Percentiles rank a stretch among this genome's conserved stretches.
Evolutionary conservation across 345 rosid genomes (phyloP).

Genomic region (Citrus reticulata): DNA sequence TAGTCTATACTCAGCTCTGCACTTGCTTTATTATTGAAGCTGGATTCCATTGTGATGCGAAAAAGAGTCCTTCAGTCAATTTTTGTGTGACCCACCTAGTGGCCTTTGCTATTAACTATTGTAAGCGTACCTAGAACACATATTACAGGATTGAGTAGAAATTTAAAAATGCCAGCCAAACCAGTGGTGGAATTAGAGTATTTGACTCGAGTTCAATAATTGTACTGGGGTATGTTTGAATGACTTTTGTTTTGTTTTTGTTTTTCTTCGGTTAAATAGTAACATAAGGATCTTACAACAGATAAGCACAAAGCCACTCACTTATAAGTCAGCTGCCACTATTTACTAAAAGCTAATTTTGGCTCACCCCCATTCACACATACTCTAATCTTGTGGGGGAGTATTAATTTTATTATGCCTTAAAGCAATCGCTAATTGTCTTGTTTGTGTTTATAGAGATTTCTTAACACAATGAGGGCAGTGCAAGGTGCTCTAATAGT

Average conservation of each 20-base stretch:
- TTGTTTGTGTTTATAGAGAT: slow-evolving; percentile 48
- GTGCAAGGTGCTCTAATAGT: slow-evolving; percentile 97
- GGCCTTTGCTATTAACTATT: neutral
- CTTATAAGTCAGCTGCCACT: too few relatives aligned
- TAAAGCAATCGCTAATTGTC: slow-evolving; percentile 1
- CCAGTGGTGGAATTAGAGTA: neutral
- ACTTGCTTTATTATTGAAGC: slow-evolving; percentile 13
- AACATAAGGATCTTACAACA: neutral
- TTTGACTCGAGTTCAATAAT: neutral
- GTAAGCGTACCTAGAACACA: neutral
- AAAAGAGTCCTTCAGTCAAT: slow-evolving; percentile 24
- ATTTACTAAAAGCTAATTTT: neutral
- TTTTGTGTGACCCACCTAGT: slow-evolving; percentile 27
- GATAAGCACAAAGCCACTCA: neutral
- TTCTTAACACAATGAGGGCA: slow-evolving; percentile 90
- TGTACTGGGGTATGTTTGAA: neutral
- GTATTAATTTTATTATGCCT: neutral
- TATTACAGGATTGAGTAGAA: neutral
- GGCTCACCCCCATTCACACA: neutral
- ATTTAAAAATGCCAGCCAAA: neutral
- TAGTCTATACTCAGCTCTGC: slow-evolving; percentile 25
- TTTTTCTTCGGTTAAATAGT: neutral
- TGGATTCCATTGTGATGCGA: slow-evolving; percentile 10
- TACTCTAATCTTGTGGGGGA: neutral
- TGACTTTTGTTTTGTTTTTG: neutral